Evolutionary conservation across 441 rosid genomes (phyloP).

Genomic region (Gossypium trilobum): DNA sequence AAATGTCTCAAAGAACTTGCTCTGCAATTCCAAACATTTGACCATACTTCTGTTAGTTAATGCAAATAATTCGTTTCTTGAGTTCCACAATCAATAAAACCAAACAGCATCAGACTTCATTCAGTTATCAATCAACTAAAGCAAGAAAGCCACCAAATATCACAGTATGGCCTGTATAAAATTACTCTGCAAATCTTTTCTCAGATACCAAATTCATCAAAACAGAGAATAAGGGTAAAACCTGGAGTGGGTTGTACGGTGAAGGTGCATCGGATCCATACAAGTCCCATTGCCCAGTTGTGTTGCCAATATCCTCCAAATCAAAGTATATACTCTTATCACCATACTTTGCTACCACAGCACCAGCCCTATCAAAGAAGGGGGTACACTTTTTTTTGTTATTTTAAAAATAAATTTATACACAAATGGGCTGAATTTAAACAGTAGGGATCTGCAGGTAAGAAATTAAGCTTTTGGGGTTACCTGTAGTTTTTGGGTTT

Average conservation of each 20-base stretch:
- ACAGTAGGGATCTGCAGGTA: background rate
- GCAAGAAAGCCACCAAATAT: background rate
- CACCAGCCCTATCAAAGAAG: slow-evolving; percentile 37
- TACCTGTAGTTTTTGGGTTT: slow-evolving; percentile 47
- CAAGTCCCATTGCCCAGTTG: slow-evolving; percentile 92
- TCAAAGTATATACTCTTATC: slow-evolving; percentile 95
- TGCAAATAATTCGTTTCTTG: background rate
- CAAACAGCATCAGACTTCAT: no score
- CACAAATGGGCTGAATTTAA: background rate
- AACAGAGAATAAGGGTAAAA: slow-evolving; percentile 11
- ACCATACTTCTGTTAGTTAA: background rate
- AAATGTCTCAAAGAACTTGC: slow-evolving; percentile 95
- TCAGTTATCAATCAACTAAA: background rate
- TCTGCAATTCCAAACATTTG: slow-evolving; percentile 37
- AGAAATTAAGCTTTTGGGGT: background rate
- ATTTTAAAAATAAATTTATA: background rate
- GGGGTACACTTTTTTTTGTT: background rate
- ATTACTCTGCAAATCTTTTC: background rate
- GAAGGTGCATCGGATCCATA: slow-evolving; percentile 98
- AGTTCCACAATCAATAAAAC: no score
- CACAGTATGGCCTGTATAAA: background rate
- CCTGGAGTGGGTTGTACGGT: slow-evolving; percentile 91
- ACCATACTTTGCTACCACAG: slow-evolving; percentile 82
- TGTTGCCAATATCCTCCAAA: slow-evolving; percentile 89
- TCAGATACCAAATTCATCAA: background rate